These are phyloP conservation scores for Babesia divergens DNA, from an alignment of 169 alveolate genomes.

Conservation along the genomic window DNA sequence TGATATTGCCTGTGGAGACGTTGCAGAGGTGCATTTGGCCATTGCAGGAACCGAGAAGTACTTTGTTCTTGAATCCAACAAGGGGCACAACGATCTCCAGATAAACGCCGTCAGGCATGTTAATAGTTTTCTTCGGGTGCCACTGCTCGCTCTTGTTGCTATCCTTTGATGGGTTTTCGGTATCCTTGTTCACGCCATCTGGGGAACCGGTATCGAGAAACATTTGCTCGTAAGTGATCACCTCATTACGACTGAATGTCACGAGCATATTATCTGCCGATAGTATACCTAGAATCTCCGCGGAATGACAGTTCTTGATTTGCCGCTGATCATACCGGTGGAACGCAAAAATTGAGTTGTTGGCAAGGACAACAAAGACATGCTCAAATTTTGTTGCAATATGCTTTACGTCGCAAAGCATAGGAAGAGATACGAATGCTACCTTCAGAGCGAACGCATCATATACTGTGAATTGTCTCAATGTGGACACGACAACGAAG, in stretches of 20 bases:
- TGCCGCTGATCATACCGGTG: slow-evolving; percentile 55
- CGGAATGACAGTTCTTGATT: slow-evolving; percentile 7
- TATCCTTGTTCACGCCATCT: not conserved
- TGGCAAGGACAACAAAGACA: slow-evolving; percentile 38
- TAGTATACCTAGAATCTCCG: slow-evolving; percentile 20
- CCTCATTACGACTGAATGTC: slow-evolving; percentile 36
- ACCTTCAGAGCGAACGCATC: slow-evolving; percentile 46
- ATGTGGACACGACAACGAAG: slow-evolving; percentile 41
- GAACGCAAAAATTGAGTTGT: slow-evolving; percentile 26
- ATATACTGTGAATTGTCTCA: slow-evolving; percentile 50
- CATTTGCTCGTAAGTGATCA: slow-evolving; percentile 15
- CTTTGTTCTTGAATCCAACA: slow-evolving; percentile 67
- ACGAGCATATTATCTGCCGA: not conserved
- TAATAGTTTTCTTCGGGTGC: slow-evolving; percentile 33
- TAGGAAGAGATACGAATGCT: slow-evolving; percentile 55
- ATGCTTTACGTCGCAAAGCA: slow-evolving; percentile 14
- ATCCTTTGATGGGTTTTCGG: not conserved
- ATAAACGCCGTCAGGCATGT: slow-evolving; percentile 30
- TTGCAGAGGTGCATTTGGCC: slow-evolving; percentile 64
- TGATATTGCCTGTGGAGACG: slow-evolving; percentile 59
- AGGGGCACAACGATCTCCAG: slow-evolving; percentile 61
- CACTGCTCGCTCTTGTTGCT: slow-evolving; percentile 34
- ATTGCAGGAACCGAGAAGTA: slow-evolving; percentile 53
- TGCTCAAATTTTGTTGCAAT: slow-evolving; percentile 52
- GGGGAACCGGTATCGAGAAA: not conserved